Base-by-base conservation (phyloP, 768 basidiomycete species). In the Boletus tomentosulus region DNA sequence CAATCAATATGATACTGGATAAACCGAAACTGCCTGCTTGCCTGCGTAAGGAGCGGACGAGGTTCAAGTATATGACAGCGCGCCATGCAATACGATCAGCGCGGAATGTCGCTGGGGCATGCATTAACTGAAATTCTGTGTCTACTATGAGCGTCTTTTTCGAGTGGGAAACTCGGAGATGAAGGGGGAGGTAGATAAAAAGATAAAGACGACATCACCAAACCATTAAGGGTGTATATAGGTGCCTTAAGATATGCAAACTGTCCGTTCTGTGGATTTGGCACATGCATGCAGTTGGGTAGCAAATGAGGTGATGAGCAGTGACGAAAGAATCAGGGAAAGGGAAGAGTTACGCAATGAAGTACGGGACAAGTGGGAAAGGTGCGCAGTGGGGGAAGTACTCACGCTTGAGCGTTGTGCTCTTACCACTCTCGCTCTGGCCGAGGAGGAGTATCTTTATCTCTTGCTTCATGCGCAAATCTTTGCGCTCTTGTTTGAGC, bases 351-450 rank as follows among this genome's bases (percentile, higher is more conserved):
- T 12, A 48, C 10, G 37, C 30, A 41, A 39, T 19, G 48, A 45
- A 44, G 22, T 22, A 46, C 25, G 30, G 39, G 13, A 49, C 38
- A 55, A 59, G 44, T 25, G 54, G 48, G 55, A 55, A 48, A 55
- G 33, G 44, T 33, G 37, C 22, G 12, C 13, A 39, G 47, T 11
- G 44, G 34, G 54, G 34, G 37, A 50, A 45, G 53, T 48, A 84
- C 89, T 82, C 76, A 91, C 89, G 89, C 75, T 91, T 91, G 62
- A 92, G 76, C 8, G 89, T 89, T 9, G 90, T 92, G 66, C 87
- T 89, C 76, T 92, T 92, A 38, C 89, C 90, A 63, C 87, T 90
- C 77, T 92, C 89, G 57, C 89, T 91, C 78, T 92, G 90, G 48
- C 90, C 90, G 39, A 92, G 82, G 56, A 92, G 77, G 51, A 92